phyloP scores from a whole-genome alignment of 345 rosid species.

The Stellera chamaejasme region DNA sequence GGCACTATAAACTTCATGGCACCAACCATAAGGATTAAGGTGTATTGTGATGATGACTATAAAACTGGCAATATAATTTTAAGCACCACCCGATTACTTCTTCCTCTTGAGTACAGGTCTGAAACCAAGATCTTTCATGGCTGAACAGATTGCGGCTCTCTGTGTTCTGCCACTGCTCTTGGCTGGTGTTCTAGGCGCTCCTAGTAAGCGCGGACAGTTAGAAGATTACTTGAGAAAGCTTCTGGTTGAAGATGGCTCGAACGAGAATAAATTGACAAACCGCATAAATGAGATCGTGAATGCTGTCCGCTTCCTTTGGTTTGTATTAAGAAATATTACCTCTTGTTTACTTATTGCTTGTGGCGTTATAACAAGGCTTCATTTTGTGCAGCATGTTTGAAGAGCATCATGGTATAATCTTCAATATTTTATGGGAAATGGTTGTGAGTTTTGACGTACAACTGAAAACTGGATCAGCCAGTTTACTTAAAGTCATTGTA shows the following conservation, averaged over 20 bases:
- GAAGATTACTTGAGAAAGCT: constrained; percentile 69
- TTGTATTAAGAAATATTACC: constrained; percentile 17
- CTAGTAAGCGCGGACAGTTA: constrained; percentile 59
- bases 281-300: constrained; percentile 46
- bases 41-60: no score
- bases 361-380: constrained; percentile 17
- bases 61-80: neutral
- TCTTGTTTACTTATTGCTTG: constrained; percentile 7
- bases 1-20: no score
- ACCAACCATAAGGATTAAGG: no score
- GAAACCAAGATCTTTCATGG: constrained; percentile 74
- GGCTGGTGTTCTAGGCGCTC: constrained; percentile 91
- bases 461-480: constrained; percentile 75
- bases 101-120: constrained; percentile 48
- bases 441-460: constrained; percentile 73
- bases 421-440: constrained; percentile 93
- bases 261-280: constrained; percentile 47
- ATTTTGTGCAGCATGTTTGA: constrained; percentile 62
- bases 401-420: constrained; percentile 74
- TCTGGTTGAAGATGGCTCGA: constrained; percentile 47
- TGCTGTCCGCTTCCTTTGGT: constrained; percentile 97
- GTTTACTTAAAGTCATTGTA: constrained; percentile 75
- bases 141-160: constrained; percentile 62
- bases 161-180: constrained; percentile 85
- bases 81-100: constrained; percentile 10